Conservation (phyloP, 805 yeast species). For the Jamesozyma gamospora region DNA sequence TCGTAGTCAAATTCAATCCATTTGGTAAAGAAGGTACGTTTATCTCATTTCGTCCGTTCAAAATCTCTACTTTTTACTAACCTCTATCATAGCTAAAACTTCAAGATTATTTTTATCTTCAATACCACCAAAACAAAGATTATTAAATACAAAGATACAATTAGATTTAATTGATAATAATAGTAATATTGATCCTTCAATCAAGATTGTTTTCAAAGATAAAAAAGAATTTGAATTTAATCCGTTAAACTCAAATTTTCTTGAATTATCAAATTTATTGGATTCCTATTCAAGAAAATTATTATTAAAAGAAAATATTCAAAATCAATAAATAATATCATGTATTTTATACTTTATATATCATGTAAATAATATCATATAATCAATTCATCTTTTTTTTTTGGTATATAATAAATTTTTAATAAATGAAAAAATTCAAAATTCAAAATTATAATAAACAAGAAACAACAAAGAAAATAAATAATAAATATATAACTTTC, state of each 20-base stretch:
- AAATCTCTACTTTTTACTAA: background rate
- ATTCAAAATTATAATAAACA: no score
- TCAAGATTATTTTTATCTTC: slow-evolving; percentile 73
- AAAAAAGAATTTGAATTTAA: slow-evolving; percentile 60
- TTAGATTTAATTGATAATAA: slow-evolving; percentile 45
- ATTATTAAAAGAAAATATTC: slow-evolving; percentile 62
- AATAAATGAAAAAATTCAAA: no score
- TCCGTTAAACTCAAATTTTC: slow-evolving; percentile 46
- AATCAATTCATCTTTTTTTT: background rate
- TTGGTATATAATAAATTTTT: no score
- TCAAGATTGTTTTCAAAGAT: slow-evolving; percentile 73
- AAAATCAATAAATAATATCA: slow-evolving; percentile 17
- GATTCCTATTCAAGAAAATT: slow-evolving; percentile 78
- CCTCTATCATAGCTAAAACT: slow-evolving; percentile 44
- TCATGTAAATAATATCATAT: background rate
- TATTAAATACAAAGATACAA: slow-evolving; percentile 46
- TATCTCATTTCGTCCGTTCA: background rate
- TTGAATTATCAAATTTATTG: slow-evolving; percentile 55
- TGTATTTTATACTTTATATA: background rate
- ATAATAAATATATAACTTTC: no score
- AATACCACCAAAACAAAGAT: slow-evolving; percentile 66
- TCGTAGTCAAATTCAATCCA: slow-evolving; percentile 71
- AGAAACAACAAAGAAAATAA: no score
- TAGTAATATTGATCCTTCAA: slow-evolving; percentile 49
- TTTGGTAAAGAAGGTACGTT: slow-evolving; percentile 50